Base-by-base conservation (phyloP, 179 eudicot genomes). In the Vitellaria paradoxa region DNA sequence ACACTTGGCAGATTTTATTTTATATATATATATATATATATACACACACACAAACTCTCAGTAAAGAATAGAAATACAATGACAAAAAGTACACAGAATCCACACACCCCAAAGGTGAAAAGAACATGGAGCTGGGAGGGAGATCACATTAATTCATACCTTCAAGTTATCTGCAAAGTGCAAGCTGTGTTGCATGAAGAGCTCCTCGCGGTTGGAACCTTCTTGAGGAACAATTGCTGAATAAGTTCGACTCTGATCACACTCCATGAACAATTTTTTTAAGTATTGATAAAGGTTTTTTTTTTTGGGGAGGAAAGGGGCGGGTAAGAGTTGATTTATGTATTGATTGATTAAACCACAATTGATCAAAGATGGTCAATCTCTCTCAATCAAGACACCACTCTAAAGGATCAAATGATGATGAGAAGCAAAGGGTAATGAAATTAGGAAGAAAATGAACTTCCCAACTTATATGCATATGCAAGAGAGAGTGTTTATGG, bases 81-180 rank as follows among this genome's bases (percentile, higher is more conserved):
- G 3, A 23, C 42, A 30, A 30, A 30, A 30, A 30, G 37, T 30
- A 30, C 2, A 2, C 37, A 30, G 37, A 30, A 30, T 30, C 37
- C 2, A 30, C 37, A 30, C 37, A 30, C 37, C 37, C 37, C 37
- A 30, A 30, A 30, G 2, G 37, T 30, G 37, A 30, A 30, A 30
- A 30, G 37, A 30, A 30, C 37, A 30, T 30, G 37, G 37, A 30
- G 37, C 37, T 30, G 37, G 37, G 1, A 30, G 37, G 37, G 37
- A 30, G 37, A 30, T 30, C 37, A 30, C n/a, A n/a, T n/a, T n/a
- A 30, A 30, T 30, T 71, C 10, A 23, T 84, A 92, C 98, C 92
- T 92, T 88, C 56, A 93, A 86, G 78, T 91, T 89, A 79, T 92
- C 95, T 3, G 93, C 78, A 75, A 93, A 92, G 76, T 77, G 83